Percentiles rank a stretch among this genome's conserved stretches.
Evolutionary conservation across 139 green algal genomes (phyloP).

Genomic region (Chlamydomonas incerta): DNA sequence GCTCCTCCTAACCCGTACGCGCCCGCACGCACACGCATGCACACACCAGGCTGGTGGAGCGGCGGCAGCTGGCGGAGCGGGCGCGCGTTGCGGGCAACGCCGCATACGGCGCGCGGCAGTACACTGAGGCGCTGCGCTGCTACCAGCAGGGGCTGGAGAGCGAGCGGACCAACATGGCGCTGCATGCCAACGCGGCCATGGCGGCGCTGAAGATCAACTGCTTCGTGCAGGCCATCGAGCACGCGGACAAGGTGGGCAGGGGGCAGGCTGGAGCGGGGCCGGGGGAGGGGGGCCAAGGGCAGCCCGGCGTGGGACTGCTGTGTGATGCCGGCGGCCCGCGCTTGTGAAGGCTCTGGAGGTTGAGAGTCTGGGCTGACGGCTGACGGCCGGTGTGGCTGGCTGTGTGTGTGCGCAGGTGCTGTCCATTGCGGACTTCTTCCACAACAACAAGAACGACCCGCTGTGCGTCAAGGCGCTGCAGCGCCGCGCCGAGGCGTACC

Average conservation of each 20-base stretch:
- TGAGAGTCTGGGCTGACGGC: too few relatives aligned
- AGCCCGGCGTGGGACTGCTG: too few relatives aligned
- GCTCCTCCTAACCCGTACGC: too few relatives aligned
- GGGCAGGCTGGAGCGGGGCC: background rate
- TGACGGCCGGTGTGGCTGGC: too few relatives aligned
- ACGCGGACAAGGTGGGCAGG: slow-evolving; percentile 79
- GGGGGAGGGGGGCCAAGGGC: too few relatives aligned
- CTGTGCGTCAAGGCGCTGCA: slow-evolving; percentile 77
- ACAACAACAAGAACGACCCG: slow-evolving; percentile 63
- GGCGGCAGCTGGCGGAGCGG: slow-evolving; percentile 77
- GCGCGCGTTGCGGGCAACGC: slow-evolving; percentile 73
- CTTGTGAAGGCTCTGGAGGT: too few relatives aligned
- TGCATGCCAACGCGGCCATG: slow-evolving; percentile 85
- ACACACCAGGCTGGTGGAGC: slow-evolving; percentile 82
- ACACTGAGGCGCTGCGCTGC: slow-evolving; percentile 69
- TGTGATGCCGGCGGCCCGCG: too few relatives aligned
- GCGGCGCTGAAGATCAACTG: slow-evolving; percentile 78
- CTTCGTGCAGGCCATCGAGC: slow-evolving; percentile 83
- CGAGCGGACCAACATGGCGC: slow-evolving; percentile 76
- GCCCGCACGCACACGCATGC: too few relatives aligned
- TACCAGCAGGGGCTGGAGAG: slow-evolving; percentile 77
- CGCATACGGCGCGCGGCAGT: slow-evolving; percentile 66
- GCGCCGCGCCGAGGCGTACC: slow-evolving; percentile 66
- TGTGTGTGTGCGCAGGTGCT: slow-evolving; percentile 60
- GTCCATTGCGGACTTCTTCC: slow-evolving; percentile 72